Evolutionary conservation across 31 red algal genomes (phyloP).

Genomic region (Asparagopsis taxiformis): DNA sequence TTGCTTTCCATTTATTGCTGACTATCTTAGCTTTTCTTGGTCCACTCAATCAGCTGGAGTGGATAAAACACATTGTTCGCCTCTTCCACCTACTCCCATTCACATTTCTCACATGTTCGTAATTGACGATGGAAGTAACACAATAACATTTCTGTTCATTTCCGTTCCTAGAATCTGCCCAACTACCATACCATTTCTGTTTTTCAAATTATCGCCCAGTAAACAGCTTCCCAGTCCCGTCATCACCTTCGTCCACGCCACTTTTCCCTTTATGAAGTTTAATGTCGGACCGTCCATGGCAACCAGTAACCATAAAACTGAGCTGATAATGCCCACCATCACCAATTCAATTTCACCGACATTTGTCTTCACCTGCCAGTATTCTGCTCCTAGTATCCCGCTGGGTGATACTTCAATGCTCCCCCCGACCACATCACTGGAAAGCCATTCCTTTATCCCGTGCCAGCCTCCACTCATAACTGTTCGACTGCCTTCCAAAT

Average conservation of each 20-base stretch:
- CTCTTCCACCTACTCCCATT: too few relatives aligned
- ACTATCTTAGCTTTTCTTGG: too few relatives aligned
- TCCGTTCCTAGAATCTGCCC: too few relatives aligned
- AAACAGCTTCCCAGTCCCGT: constrained; percentile 13
- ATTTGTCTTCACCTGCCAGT: constrained; percentile 6
- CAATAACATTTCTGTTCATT: too few relatives aligned
- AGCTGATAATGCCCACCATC: background rate
- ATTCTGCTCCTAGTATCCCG: background rate
- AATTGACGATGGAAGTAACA: too few relatives aligned
- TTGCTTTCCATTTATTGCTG: too few relatives aligned
- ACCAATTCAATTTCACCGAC: constrained; percentile 16
- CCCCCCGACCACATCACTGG: background rate
- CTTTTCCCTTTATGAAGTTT: constrained; percentile 6
- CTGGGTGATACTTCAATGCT: background rate
- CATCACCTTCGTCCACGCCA: too few relatives aligned
- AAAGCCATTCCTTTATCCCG: constrained; percentile 12
- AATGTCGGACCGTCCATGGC: constrained; percentile 17
- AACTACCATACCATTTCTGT: constrained; percentile 4
- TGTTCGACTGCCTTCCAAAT: constrained; percentile 12
- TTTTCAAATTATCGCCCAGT: background rate
- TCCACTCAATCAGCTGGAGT: too few relatives aligned
- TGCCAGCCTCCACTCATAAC: background rate
- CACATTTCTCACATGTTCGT: too few relatives aligned
- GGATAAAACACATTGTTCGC: too few relatives aligned
- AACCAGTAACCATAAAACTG: constrained; percentile 13